Percentiles rank a stretch among this genome's conserved stretches.
phyloP scores from a whole-genome alignment of 495 filamentous ascomycete species.

The Cudoniella acicularis region DNA sequence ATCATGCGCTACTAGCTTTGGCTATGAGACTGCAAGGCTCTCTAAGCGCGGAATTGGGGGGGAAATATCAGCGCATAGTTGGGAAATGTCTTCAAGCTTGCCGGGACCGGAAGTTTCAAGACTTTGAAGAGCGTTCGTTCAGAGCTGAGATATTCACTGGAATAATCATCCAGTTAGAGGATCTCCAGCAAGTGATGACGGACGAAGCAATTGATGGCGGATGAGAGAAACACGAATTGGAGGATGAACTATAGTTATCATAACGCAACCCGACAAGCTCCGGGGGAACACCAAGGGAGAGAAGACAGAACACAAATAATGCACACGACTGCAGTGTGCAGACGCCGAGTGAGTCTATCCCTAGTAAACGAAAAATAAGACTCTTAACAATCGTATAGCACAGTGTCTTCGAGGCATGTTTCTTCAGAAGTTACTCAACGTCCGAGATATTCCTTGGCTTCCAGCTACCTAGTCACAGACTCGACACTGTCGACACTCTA shows the following conservation, averaged over 20 bases:
- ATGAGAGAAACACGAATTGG: background rate
- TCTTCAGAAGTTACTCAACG: too few relatives aligned
- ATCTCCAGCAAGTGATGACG: background rate
- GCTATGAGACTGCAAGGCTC: background rate
- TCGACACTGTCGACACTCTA: too few relatives aligned
- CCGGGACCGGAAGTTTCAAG: background rate
- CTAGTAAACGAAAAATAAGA: too few relatives aligned
- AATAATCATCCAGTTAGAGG: background rate
- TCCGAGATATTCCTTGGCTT: too few relatives aligned
- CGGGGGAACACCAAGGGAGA: too few relatives aligned
- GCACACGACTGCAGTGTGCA: too few relatives aligned
- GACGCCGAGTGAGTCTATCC: too few relatives aligned
- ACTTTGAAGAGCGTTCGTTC: background rate
- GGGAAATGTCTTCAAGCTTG: background rate
- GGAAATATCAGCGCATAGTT: background rate
- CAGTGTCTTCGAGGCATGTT: too few relatives aligned
- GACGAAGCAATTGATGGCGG: background rate
- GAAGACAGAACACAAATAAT: too few relatives aligned
- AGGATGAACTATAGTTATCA: background rate
- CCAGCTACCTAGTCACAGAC: too few relatives aligned
- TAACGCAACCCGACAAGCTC: too few relatives aligned
- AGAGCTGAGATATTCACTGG: background rate
- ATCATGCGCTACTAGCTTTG: background rate
- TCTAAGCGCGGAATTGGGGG: background rate
- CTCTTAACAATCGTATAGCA: too few relatives aligned